Conservation (phyloP, 164 flowering plant genomes). For the Akebia trifoliata region DNA sequence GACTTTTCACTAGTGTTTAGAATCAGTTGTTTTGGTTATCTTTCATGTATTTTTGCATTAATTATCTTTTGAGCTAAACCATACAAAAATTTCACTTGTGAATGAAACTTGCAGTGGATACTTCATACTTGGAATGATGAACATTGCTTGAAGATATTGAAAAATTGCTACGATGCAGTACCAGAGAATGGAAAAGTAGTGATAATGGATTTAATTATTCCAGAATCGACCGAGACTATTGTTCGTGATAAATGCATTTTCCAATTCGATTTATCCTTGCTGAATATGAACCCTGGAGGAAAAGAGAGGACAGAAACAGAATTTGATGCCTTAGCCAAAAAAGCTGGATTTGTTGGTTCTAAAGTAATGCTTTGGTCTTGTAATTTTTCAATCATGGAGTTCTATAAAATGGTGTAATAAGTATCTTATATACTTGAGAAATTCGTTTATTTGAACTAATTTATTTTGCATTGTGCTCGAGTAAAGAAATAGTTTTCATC, state of each 20-base stretch:
- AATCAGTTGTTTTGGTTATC: too few species aligned
- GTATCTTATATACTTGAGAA: too few species aligned
- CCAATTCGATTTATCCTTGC: conserved; percentile 19
- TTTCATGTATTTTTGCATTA: too few species aligned
- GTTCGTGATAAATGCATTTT: conserved; percentile 2
- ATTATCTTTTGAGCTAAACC: too few species aligned
- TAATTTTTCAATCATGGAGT: conserved; percentile 21
- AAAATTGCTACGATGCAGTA: conserved; percentile 30
- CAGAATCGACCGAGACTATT: conserved; percentile 18
- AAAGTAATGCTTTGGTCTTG: conserved; percentile 1
- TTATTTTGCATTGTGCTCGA: too few species aligned
- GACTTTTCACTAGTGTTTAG: too few species aligned
- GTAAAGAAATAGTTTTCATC: too few species aligned
- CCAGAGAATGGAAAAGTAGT: conserved; percentile 32
- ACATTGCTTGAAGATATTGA: conserved; percentile 24
- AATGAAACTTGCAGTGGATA: conserved; percentile 17
- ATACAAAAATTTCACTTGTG: too few species aligned
- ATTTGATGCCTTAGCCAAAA: conserved; percentile 19
- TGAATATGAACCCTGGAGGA: conserved; percentile 15
- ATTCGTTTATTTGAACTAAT: too few species aligned
- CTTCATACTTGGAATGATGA: conserved; percentile 30
- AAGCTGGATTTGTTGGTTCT: conserved; percentile 20
- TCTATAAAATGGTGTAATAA: too few species aligned
- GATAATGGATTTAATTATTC: conserved; percentile 24
- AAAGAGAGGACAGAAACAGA: conserved; percentile 30